Evolutionary conservation across 2,329 filamentous ascomycete species (phyloP).

Genomic region (Hypocrella siamensis): DNA sequence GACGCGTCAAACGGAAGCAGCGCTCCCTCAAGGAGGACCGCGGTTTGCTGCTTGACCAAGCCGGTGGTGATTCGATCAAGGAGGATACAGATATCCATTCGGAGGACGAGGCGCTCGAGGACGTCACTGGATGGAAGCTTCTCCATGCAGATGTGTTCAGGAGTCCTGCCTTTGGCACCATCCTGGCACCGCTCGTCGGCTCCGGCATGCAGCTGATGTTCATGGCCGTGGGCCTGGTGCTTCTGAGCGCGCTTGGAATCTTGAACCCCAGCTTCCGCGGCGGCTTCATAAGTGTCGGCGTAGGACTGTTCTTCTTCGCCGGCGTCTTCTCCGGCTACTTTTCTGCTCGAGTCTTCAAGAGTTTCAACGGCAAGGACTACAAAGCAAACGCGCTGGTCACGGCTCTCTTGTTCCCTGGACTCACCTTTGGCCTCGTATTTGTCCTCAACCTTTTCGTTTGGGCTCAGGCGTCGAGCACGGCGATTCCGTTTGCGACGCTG

Average conservation of each 20-base stretch:
- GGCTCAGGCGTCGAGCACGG: conserved; percentile 78
- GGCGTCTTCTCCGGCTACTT: conserved; percentile 80
- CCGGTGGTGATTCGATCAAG: conserved; percentile 26
- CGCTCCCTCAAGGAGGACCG: conserved; percentile 29
- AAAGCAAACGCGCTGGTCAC: conserved; percentile 64
- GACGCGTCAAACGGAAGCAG: conserved; percentile 31
- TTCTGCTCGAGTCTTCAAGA: conserved; percentile 68
- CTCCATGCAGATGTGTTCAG: conserved; percentile 82
- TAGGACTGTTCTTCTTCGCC: conserved; percentile 71
- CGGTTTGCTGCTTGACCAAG: conserved; percentile 47
- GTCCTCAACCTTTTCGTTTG: conserved; percentile 79
- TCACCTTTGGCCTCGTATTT: conserved; percentile 61
- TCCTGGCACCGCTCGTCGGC: conserved; percentile 68
- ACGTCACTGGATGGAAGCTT: conserved; percentile 77
- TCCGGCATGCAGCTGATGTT: conserved; percentile 79
- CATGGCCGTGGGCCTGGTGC: conserved; percentile 58
- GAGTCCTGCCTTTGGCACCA: conserved; percentile 49
- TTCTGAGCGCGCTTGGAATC: conserved; percentile 60
- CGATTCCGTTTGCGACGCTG: conserved; percentile 69
- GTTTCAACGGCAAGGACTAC: conserved; percentile 63
- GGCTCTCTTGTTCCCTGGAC: conserved; percentile 61
- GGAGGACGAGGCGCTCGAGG: conserved; percentile 50
- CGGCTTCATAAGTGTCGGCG: conserved; percentile 71
- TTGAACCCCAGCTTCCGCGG: conserved; percentile 82
- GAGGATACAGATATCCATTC: conserved; percentile 35